phyloP scores from a whole-genome alignment of 78 protist species.

The Tieghemostelium lacteum region DNA sequence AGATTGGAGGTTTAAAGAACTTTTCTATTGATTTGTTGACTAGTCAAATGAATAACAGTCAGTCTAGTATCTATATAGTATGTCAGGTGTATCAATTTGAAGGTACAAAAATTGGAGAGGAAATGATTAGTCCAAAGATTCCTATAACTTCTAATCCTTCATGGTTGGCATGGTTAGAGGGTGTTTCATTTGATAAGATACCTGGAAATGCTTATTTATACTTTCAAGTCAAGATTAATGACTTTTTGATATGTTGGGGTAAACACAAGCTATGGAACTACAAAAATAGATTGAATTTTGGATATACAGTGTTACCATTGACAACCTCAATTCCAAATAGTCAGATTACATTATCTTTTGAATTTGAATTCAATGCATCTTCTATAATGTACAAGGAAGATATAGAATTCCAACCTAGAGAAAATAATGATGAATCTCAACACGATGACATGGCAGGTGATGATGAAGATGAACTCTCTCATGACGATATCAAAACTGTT shows the following conservation, averaged over 20 bases:
- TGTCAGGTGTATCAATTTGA: constrained; percentile 51
- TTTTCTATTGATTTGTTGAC: not conserved
- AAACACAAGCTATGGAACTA: constrained; percentile 56
- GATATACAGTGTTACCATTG: not conserved
- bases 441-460: too few relatives aligned
- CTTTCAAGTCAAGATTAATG: not conserved
- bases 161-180: constrained; percentile 35
- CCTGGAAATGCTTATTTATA: constrained; percentile 30
- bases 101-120: constrained; percentile 9
- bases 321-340: not conserved
- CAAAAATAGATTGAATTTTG: constrained; percentile 17
- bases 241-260: constrained; percentile 25
- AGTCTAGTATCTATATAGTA: not conserved
- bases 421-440: too few relatives aligned
- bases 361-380: constrained; percentile 19
- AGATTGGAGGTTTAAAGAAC: constrained; percentile 58
- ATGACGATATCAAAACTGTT: too few relatives aligned
- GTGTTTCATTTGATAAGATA: constrained; percentile 2
- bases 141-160: constrained; percentile 24
- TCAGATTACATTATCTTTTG: constrained; percentile 13
- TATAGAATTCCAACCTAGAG: too few relatives aligned
- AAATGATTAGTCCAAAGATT: not conserved
- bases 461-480: too few relatives aligned
- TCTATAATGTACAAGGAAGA: too few relatives aligned
- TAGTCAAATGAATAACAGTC: not conserved